Conservation (phyloP, 2,329 filamentous ascomycete genomes). For the Alternaria hordeiaustralica region DNA sequence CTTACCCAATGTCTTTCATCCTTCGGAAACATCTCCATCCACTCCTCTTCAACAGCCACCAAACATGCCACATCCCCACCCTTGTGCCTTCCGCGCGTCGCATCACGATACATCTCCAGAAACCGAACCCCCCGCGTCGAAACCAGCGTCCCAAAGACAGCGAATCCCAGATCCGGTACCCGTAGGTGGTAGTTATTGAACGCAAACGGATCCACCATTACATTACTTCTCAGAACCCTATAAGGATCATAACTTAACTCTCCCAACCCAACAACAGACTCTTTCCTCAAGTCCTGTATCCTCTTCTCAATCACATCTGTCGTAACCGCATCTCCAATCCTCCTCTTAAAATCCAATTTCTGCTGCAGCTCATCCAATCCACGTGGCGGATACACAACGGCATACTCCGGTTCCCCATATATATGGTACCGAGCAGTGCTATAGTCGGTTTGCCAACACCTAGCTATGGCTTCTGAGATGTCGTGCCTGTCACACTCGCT, state of each 20-base stretch:
- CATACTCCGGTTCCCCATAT: not conserved
- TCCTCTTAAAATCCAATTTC: not conserved
- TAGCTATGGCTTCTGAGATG: not conserved
- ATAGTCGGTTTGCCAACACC: not conserved
- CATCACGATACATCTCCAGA: not conserved
- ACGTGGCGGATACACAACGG: not conserved
- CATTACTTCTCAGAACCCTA: not conserved
- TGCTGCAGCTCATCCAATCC: not conserved
- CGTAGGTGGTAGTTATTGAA: not conserved
- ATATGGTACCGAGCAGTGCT: not conserved
- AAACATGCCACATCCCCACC: not conserved
- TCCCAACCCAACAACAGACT: not conserved
- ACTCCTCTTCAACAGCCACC: not conserved
- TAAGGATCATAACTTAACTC: not conserved
- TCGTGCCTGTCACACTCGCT: not conserved
- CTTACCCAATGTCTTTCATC: not conserved
- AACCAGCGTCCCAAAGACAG: not conserved
- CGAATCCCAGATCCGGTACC: not conserved
- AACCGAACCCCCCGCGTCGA: not conserved
- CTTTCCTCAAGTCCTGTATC: not conserved
- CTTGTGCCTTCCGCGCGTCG: not conserved
- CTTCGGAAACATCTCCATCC: not conserved
- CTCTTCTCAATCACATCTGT: not conserved
- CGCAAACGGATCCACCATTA: not conserved
- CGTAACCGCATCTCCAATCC: not conserved